Evolutionary conservation across 2,329 filamentous ascomycete species (phyloP), one percentile per base, ranked within the genome.

Genomic region (Diaporthe sp.): DNA sequence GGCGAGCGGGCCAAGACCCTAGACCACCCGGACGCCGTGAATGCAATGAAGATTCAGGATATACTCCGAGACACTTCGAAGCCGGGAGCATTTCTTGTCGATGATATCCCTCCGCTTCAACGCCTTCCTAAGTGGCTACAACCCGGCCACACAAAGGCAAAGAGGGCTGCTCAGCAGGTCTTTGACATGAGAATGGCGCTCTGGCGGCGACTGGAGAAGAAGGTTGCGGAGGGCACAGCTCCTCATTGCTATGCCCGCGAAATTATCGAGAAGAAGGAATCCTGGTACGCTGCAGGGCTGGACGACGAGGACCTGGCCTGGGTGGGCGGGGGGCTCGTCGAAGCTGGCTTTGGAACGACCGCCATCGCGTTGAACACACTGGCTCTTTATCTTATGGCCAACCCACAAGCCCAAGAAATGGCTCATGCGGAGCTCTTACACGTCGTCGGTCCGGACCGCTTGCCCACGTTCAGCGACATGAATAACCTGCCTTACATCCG

Each of bases 351-450:
- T n/a, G 57, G 34, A 9, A 60, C 57, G 9, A 60, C 57, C 19
- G 57, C 57, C 8, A 39, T 37, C 9, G 34, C 57, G 8, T 15
- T 60, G 22, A 60, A 60, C 17, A 60, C 57, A 3, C 34, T 60
- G 19, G 19, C 34, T 12, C 34, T 81, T 6, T 73, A 80, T 53
- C 75, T 81, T 6, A 75, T 76, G 0, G 78, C 77, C 8, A 60
- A 49, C 25, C 70, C 70, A 3, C 25, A n/a, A 4, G 82, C 83
- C 1, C 84, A 88, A 22, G 71, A 77, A 0, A 82, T 81, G 28
- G 87, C 87, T 0, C 84, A 89, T 49, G 82, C 83, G 8, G 85
- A 87, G 74, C 81, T 87, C 25, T 82, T 85, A 73, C 80, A 79
- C 2, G 83, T 86, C 4, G 75, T 86, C 17, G 85, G 84, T 0